phyloP scores from a whole-genome alignment of 2,329 filamentous ascomycete species.

The Clonostachys rosea region DNA sequence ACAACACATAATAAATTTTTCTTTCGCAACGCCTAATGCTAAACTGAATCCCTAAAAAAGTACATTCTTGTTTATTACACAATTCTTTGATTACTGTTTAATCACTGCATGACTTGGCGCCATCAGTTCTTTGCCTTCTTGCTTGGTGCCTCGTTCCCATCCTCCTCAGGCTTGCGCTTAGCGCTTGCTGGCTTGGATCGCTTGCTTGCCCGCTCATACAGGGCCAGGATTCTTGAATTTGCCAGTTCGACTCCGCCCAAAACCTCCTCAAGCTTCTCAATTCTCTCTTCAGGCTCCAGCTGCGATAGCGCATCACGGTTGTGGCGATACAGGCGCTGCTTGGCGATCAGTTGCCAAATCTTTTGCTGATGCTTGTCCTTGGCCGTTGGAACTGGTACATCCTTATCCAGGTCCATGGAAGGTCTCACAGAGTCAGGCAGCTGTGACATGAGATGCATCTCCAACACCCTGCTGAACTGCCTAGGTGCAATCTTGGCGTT shows the following conservation, averaged over 20 bases:
- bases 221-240: constrained; percentile 61
- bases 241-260: constrained; percentile 65
- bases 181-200: constrained; percentile 20
- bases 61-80: too few species aligned
- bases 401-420: constrained; percentile 34
- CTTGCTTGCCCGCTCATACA: constrained; percentile 31
- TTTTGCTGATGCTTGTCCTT: constrained; percentile 59
- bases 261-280: constrained; percentile 68
- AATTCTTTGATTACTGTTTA: too few species aligned
- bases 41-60: too few species aligned
- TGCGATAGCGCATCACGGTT: constrained; percentile 69
- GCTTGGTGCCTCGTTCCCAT: constrained; percentile 15
- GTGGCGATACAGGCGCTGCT: constrained; percentile 70
- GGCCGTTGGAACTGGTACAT: constrained; percentile 37
- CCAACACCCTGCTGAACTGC: constrained; percentile 71
- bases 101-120: too few species aligned
- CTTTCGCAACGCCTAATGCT: not conserved
- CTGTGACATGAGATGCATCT: constrained; percentile 67
- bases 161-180: constrained; percentile 41
- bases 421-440: constrained; percentile 54
- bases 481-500: constrained; percentile 68
- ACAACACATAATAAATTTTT: not conserved
- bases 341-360: constrained; percentile 72
- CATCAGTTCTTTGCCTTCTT: constrained; percentile 32
- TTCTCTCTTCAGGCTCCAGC: constrained; percentile 62